Percentiles rank a stretch among this genome's conserved stretches.
phyloP scores from a whole-genome alignment of 352 stramenopile species.

The Elongisporangium prolatum region DNA sequence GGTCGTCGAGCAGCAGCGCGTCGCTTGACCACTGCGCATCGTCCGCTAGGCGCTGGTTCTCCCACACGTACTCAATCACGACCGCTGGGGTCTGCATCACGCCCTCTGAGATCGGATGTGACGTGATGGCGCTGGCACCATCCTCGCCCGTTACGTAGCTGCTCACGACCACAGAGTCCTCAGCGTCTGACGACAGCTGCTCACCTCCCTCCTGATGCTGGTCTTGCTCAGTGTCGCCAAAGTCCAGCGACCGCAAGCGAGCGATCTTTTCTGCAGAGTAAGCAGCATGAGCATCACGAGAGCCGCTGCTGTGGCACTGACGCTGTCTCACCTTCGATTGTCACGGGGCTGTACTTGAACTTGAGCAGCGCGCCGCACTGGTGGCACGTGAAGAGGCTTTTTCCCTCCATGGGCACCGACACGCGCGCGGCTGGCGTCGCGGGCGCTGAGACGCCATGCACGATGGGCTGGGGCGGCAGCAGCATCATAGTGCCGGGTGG shows the following conservation, averaged over 20 bases:
- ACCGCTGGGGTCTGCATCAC: constrained; percentile 23
- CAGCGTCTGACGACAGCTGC: constrained; percentile 22
- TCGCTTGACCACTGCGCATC: constrained; percentile 24
- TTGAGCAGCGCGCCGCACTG: constrained; percentile 70
- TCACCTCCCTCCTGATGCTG: constrained; percentile 16
- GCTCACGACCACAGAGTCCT: constrained; percentile 18
- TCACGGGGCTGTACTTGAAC: constrained; percentile 49
- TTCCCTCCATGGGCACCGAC: constrained; percentile 55
- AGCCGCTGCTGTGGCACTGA: neutral
- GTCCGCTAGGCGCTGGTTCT: constrained; percentile 28
- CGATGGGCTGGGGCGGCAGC: neutral
- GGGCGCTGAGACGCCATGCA: neutral
- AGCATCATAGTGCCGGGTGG: neutral
- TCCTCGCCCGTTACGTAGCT: constrained; percentile 2
- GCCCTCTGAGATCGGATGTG: neutral
- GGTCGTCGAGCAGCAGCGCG: constrained; percentile 28
- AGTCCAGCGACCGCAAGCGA: constrained; percentile 33
- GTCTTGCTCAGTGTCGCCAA: constrained; percentile 18
- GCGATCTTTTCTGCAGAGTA: constrained; percentile 42
- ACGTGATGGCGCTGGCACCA: constrained; percentile 8
- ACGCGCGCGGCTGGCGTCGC: neutral
- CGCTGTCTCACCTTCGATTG: constrained; percentile 39
- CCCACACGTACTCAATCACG: constrained; percentile 51
- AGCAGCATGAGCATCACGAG: neutral
- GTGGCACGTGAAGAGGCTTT: constrained; percentile 74